phyloP scores from a whole-genome alignment of 1,284 basidiomycete genomes.

The Xerocomus amazonicus region DNA sequence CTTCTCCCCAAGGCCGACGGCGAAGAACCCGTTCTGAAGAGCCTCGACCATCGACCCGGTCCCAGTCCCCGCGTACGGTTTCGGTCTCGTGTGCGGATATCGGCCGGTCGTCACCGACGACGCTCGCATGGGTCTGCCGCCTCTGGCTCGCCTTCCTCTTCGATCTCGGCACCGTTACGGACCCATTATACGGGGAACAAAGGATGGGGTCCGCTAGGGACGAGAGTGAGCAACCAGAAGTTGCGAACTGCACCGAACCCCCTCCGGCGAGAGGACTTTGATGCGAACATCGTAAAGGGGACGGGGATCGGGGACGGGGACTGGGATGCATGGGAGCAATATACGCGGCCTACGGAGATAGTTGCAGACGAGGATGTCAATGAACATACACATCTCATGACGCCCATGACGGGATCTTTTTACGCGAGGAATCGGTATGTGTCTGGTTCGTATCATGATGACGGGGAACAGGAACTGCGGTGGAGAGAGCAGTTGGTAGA shows the following conservation, averaged over 20 bases:
- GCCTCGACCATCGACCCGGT: slow-evolving; percentile 5
- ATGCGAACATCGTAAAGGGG: not conserved
- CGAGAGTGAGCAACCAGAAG: slow-evolving; percentile 43
- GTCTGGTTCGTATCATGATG: slow-evolving; percentile 14
- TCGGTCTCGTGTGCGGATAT: slow-evolving; percentile 54
- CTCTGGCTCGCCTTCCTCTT: slow-evolving; percentile 64
- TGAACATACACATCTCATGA: slow-evolving; percentile 35
- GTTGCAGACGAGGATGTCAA: slow-evolving; percentile 12
- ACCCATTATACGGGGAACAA: slow-evolving; percentile 48
- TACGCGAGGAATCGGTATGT: slow-evolving; percentile 12
- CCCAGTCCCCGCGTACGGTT: slow-evolving; percentile 45
- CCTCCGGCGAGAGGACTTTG: not conserved
- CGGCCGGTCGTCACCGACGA: slow-evolving; percentile 37
- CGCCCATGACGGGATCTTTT: slow-evolving; percentile 11
- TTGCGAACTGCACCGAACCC: slow-evolving; percentile 1
- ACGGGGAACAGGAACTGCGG: slow-evolving; percentile 33
- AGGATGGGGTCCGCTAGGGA: slow-evolving; percentile 56
- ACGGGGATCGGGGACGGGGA: not conserved
- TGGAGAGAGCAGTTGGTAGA: slow-evolving; percentile 42
- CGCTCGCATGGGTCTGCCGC: slow-evolving; percentile 42
- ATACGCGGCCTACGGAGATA: slow-evolving; percentile 6
- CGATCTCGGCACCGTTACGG: slow-evolving; percentile 68
- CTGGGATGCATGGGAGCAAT: slow-evolving; percentile 2
- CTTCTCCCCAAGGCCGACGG: slow-evolving; percentile 8
- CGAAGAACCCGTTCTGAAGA: slow-evolving; percentile 5